phyloP scores from a whole-genome alignment of 73 alveolate genomes.

The Tetrahymena borealis region DNA sequence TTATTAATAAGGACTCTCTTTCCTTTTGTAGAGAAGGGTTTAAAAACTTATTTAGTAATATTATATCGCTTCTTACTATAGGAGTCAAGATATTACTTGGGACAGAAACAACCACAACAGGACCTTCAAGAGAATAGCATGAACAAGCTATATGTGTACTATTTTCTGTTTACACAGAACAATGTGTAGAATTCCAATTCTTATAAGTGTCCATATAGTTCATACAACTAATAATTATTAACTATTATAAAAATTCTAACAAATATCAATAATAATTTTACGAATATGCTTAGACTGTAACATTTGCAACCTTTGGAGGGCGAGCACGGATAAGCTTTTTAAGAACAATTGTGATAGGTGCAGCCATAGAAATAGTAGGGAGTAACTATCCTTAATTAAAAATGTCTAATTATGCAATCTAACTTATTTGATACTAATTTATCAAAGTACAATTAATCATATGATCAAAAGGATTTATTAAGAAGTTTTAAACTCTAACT shows the following conservation, averaged over 20 bases:
- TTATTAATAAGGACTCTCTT: neutral
- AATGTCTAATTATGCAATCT: neutral
- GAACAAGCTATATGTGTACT: neutral
- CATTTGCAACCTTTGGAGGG: neutral
- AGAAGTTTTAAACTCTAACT: neutral
- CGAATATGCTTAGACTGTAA: neutral
- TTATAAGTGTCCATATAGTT: neutral
- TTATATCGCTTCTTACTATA: neutral
- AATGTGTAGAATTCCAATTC: neutral
- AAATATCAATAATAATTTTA: neutral
- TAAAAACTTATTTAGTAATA: neutral
- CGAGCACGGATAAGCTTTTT: neutral
- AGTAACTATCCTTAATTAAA: neutral
- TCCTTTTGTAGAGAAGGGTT: neutral
- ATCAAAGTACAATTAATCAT: neutral
- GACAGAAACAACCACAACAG: neutral
- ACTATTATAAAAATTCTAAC: neutral
- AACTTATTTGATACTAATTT: neutral
- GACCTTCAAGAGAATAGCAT: neutral
- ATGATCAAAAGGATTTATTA: neutral
- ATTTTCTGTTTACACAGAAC: neutral
- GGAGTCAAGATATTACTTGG: neutral
- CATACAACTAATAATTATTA: neutral
- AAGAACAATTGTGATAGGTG: neutral
- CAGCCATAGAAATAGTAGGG: neutral